Evolutionary conservation across 2,329 filamentous ascomycete genomes (phyloP).

Genomic region (Dothideomycetidae sp.): DNA sequence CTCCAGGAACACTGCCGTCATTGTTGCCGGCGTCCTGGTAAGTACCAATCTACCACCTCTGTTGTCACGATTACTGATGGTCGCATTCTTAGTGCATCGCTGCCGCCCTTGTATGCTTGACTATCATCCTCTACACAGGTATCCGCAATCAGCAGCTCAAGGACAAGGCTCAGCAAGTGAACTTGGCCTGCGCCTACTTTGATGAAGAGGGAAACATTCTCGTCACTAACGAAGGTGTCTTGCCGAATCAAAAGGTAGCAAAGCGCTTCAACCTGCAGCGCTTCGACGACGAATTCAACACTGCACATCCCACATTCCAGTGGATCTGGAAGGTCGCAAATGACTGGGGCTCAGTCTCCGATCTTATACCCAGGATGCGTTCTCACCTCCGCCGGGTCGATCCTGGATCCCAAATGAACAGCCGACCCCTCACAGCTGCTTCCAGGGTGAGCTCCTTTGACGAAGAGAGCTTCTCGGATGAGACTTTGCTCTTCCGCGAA

Average conservation of each 20-base stretch:
- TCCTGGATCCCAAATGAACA: constrained; percentile 20
- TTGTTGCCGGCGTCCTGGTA: constrained; percentile 59
- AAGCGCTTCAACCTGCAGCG: constrained; percentile 57
- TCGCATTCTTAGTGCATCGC: constrained; percentile 23
- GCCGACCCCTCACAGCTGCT: constrained; percentile 17
- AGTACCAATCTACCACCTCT: constrained; percentile 18
- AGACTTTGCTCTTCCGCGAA: constrained; percentile 65
- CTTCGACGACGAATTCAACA: constrained; percentile 60
- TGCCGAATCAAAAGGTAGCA: constrained; percentile 65
- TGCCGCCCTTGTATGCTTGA: constrained; percentile 25
- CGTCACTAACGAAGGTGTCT: constrained; percentile 52
- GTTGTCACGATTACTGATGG: constrained; percentile 6
- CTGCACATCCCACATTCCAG: constrained; percentile 64
- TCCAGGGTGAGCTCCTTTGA: constrained; percentile 29
- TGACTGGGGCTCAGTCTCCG: constrained; percentile 57
- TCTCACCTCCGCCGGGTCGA: constrained; percentile 45
- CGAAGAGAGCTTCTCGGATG: constrained; percentile 48
- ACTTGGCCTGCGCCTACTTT: constrained; percentile 49
- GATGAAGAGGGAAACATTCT: constrained; percentile 52
- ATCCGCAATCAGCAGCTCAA: constrained; percentile 24
- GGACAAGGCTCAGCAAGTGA: constrained; percentile 38
- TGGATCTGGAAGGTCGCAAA: constrained; percentile 75
- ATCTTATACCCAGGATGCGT: constrained; percentile 58
- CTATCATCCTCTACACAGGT: constrained; percentile 25
- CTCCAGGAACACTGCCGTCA: constrained; percentile 49